Evolutionary conservation across 164 flowering plant genomes (phyloP).

Genomic region (Stephania yunnanensis): DNA sequence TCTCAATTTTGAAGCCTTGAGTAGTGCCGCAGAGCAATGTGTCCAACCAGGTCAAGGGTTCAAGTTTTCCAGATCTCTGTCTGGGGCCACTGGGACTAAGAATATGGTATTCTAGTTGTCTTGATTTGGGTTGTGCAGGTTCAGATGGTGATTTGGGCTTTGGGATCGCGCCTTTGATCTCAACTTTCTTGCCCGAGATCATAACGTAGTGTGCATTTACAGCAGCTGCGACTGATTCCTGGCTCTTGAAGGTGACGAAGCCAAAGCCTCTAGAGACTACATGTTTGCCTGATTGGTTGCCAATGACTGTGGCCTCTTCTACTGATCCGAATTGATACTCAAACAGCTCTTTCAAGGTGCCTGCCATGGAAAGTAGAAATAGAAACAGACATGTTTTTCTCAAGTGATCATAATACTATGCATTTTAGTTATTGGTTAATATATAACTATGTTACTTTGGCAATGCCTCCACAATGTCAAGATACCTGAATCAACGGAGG

Average conservation of each 20-base stretch:
- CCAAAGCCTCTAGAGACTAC: slow-evolving; percentile 52
- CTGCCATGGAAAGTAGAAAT: slow-evolving; percentile 18
- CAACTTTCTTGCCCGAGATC: slow-evolving; percentile 45
- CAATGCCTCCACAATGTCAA: not conserved
- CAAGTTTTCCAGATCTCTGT: slow-evolving; percentile 13
- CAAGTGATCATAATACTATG: not conserved
- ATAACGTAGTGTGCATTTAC: slow-evolving; percentile 34
- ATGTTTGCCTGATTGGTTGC: slow-evolving; percentile 21
- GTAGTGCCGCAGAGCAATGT: slow-evolving; percentile 16
- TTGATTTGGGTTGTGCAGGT: slow-evolving; percentile 12
- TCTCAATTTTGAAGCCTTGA: not conserved
- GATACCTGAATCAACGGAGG: slow-evolving; percentile 41
- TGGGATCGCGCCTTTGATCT: slow-evolving; percentile 42
- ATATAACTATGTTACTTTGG: not conserved
- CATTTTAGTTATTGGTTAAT: too few relatives aligned
- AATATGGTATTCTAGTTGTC: slow-evolving; percentile 11
- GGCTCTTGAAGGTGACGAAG: slow-evolving; percentile 42
- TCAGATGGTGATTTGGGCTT: slow-evolving; percentile 17
- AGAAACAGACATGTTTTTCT: not conserved
- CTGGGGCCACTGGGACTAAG: not conserved
- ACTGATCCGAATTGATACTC: slow-evolving; percentile 45
- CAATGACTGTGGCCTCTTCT: slow-evolving; percentile 40
- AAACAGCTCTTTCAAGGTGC: slow-evolving; percentile 27
- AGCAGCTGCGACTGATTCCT: slow-evolving; percentile 41
- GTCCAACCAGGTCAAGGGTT: slow-evolving; percentile 29